Base-by-base conservation (phyloP, 2,329 filamentous ascomycete species). In the Verruconis gallopava region DNA sequence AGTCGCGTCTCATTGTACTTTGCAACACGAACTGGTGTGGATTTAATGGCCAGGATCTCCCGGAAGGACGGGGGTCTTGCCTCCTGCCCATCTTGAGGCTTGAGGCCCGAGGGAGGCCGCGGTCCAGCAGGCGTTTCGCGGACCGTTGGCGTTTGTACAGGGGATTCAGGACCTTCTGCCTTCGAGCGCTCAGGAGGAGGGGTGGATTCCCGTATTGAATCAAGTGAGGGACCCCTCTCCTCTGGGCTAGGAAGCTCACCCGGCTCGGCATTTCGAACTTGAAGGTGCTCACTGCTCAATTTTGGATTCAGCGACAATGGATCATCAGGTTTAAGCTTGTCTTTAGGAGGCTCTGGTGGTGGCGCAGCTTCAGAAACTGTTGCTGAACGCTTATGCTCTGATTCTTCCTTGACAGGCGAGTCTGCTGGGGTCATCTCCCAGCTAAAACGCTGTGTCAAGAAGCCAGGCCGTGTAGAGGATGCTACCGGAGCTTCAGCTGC, bases 1-100 rank as follows among this genome's bases (percentile, higher is more conserved):
- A 73, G 64, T 35, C 85, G 74, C 0, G 82, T 81, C 44, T 80
- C 73, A 45, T 84, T 74, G 56, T 83, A 93, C 12, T 77, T 79
- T 34, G 71, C 66, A 46, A 91, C 82, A 15, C 86, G 77, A 49
- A 91, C 79, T 12, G 69, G 59, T 0, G 77, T 60, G 2, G 73
- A 75, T 13, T 73, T 68, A 38, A 91, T 68, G 5, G 73, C 75
- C 51, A 85, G 69, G 46, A 95, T 93, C 44, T 93, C 81, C 39
- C 78, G 75, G 60, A 93, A 44, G n/a, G 36, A 35, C 12, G 42
- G 21, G 34, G 37, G 36, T 21, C 37, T 19, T 32, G 20, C 14
- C 18, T 42, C 40, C n/a, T 42, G 22, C 18, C 19, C 40, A 13
- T 25, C 21, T 33, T 42, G 30, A 15, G 40, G 40, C 20, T 30